Evolutionary conservation across 1,284 basidiomycete genomes (phyloP).

Genomic region (Schizophyllum commune): DNA sequence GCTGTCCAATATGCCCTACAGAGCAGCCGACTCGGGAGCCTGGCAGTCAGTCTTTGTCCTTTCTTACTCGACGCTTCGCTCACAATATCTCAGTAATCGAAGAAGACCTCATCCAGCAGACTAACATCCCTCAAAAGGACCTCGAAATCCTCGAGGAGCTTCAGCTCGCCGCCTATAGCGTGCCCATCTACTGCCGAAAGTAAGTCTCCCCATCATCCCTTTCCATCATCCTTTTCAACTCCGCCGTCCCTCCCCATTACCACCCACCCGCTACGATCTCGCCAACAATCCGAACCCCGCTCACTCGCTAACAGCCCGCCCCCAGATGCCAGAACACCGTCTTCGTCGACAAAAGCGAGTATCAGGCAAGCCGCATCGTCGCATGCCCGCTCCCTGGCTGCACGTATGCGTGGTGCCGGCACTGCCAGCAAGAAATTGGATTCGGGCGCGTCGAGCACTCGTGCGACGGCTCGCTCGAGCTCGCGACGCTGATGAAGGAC

Average conservation of each 20-base stretch:
- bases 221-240: slow-evolving; percentile 1
- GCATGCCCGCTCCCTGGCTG: slow-evolving; percentile 39
- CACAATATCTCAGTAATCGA: slow-evolving; percentile 29
- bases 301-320: neutral
- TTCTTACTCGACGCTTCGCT: neutral
- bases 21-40: slow-evolving; percentile 22
- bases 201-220: slow-evolving; percentile 14
- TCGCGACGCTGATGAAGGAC: slow-evolving; percentile 42
- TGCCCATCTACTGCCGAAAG: slow-evolving; percentile 46
- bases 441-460: slow-evolving; percentile 35
- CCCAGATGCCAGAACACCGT: slow-evolving; percentile 37
- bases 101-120: slow-evolving; percentile 31
- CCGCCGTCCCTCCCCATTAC: neutral
- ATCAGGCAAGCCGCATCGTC: slow-evolving; percentile 31
- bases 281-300: neutral
- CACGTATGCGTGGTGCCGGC: slow-evolving; percentile 44
- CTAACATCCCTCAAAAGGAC: slow-evolving; percentile 42
- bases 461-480: slow-evolving; percentile 47
- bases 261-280: too few species aligned
- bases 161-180: slow-evolving; percentile 43
- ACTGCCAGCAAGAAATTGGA: slow-evolving; percentile 38
- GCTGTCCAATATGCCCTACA: slow-evolving; percentile 49
- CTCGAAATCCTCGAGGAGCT: slow-evolving; percentile 44
- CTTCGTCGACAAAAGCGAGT: slow-evolving; percentile 42
- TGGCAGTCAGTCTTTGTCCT: slow-evolving; percentile 25